These are phyloP conservation scores for Fusarium torulosum DNA, from an alignment of 2,329 filamentous ascomycete genomes.

Conservation along the genomic window DNA sequence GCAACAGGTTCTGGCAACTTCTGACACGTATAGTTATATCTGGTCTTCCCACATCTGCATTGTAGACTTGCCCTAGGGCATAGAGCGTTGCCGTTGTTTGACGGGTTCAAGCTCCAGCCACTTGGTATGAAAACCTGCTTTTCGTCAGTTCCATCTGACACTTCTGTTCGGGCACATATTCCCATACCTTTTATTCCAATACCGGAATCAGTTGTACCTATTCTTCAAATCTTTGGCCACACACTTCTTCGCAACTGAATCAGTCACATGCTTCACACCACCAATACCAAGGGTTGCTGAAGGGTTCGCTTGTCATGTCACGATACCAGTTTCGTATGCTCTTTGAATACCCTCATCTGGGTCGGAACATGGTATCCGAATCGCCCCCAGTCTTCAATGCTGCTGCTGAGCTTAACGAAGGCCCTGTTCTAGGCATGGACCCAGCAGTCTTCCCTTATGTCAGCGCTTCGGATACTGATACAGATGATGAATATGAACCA, in stretches of 20 bases:
- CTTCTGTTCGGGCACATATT: not conserved
- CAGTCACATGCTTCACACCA: not conserved
- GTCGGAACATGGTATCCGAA: slow-evolving; percentile 7
- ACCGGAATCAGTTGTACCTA: not conserved
- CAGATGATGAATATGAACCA: not conserved
- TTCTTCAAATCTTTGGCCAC: not conserved
- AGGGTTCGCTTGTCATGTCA: not conserved
- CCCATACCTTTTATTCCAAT: not conserved
- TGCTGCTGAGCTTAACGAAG: not conserved
- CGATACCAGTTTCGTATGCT: not conserved
- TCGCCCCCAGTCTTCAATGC: not conserved
- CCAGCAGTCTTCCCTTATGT: not conserved
- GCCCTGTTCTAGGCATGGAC: not conserved
- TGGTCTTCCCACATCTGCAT: not conserved
- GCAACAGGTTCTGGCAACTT: no score
- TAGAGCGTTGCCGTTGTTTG: not conserved
- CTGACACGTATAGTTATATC: not conserved
- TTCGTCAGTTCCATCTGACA: not conserved
- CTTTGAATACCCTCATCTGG: slow-evolving; percentile 15
- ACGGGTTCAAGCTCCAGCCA: not conserved
- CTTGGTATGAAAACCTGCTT: not conserved
- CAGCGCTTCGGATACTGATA: not conserved
- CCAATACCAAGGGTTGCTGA: not conserved
- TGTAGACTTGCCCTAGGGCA: not conserved
- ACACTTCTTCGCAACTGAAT: not conserved